Evolutionary conservation across 2,329 filamentous ascomycete species (phyloP).

Genomic region (Fusarium sp.): DNA sequence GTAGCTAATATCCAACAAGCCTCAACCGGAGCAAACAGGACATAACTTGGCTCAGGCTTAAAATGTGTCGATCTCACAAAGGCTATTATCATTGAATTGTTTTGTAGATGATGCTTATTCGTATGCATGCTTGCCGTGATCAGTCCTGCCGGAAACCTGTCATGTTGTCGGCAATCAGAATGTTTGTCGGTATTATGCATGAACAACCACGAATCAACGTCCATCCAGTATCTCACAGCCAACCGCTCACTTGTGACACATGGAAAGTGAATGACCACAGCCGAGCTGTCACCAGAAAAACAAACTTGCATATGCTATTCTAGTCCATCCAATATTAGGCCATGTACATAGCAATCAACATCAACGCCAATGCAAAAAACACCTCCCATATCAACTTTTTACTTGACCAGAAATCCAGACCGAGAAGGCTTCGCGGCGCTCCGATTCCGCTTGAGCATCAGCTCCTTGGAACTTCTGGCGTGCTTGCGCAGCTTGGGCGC

Average conservation of each 20-base stretch:
- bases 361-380: not conserved
- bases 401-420: constrained; percentile 57
- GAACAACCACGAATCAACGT: not conserved
- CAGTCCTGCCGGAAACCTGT: not conserved
- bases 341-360: not conserved
- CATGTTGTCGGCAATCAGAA: not conserved
- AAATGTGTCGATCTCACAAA: not conserved
- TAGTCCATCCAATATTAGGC: not conserved
- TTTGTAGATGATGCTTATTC: not conserved
- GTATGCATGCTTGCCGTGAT: not conserved
- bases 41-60: not conserved
- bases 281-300: not conserved
- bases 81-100: not conserved
- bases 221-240: not conserved
- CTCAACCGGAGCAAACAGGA: not conserved
- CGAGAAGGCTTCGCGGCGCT: constrained; percentile 48
- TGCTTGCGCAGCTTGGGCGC: constrained; percentile 62
- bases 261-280: not conserved
- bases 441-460: constrained; percentile 60
- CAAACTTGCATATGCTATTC: not conserved
- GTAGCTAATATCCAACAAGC: not conserved
- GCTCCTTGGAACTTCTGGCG: constrained; percentile 56
- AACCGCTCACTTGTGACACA: not conserved
- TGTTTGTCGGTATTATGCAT: not conserved
- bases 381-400: constrained; percentile 20